phyloP scores from a whole-genome alignment of 495 filamentous ascomycete species.

The Glarea lozoyensis region DNA sequence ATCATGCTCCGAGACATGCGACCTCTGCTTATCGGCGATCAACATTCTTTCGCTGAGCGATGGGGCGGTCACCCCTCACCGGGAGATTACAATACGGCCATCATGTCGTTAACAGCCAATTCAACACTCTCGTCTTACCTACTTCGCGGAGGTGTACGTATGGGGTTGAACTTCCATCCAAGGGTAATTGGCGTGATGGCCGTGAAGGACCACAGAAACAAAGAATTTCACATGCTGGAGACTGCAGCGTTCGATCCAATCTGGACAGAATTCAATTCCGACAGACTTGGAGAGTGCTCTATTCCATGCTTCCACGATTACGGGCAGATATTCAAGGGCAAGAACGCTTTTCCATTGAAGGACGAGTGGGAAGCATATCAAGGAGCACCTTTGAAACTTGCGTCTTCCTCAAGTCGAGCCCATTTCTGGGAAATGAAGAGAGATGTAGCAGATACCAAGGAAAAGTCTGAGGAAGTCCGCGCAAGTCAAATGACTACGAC shows the following conservation, averaged over 20 bases:
- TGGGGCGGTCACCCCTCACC: conserved; percentile 45
- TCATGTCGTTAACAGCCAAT: conserved; percentile 47
- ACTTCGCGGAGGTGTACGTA: conserved; percentile 44
- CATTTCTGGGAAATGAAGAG: conserved; percentile 15
- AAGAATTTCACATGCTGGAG: conserved; percentile 47
- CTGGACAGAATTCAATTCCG: conserved; percentile 50
- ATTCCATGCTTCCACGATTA: conserved; percentile 48
- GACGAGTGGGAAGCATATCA: conserved; percentile 47
- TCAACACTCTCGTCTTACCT: conserved; percentile 46
- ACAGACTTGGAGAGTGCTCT: conserved; percentile 39
- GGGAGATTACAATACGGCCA: conserved; percentile 50
- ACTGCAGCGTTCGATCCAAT: conserved; percentile 49
- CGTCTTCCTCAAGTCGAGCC: neutral
- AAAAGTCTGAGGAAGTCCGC: conserved; percentile 2
- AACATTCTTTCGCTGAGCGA: conserved; percentile 45
- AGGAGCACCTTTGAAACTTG: conserved; percentile 24
- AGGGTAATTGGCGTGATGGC: conserved; percentile 47
- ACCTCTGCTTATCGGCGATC: conserved; percentile 36
- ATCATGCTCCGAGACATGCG: conserved; percentile 48
- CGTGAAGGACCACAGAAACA: conserved; percentile 42
- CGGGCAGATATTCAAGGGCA: conserved; percentile 38
- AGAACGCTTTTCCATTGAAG: conserved; percentile 27
- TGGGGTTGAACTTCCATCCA: conserved; percentile 52
- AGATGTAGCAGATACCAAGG: neutral
- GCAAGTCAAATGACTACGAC: neutral